Evolutionary conservation across 2,329 filamentous ascomycete species (phyloP).

Genomic region (Fusarium floridanum): DNA sequence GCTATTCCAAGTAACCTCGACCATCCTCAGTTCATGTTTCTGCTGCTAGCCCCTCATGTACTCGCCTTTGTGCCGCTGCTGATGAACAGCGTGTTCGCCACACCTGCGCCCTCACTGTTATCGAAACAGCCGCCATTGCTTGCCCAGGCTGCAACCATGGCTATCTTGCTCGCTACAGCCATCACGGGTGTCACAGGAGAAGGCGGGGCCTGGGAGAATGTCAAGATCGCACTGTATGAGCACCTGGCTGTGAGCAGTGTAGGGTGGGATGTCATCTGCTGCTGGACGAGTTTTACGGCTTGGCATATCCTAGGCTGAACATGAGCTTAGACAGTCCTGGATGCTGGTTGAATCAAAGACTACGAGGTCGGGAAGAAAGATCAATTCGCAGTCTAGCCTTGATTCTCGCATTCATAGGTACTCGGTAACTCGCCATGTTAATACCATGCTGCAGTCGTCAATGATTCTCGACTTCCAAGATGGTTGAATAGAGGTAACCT

Average conservation of each 20-base stretch:
- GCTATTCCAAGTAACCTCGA: constrained; percentile 24
- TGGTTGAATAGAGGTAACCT: not conserved
- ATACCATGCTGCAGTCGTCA: not conserved
- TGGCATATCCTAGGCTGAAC: not conserved
- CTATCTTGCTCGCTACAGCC: constrained; percentile 7
- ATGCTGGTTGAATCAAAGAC: not conserved
- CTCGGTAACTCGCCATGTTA: not conserved
- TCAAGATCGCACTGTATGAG: constrained; percentile 31
- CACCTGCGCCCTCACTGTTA: not conserved
- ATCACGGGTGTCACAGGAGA: constrained; percentile 2
- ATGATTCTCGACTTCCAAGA: not conserved
- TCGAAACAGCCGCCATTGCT: constrained; percentile 18
- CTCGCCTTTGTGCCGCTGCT: constrained; percentile 43
- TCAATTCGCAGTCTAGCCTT: not conserved
- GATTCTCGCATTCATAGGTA: not conserved
- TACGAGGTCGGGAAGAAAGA: not conserved
- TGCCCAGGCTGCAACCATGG: constrained; percentile 21
- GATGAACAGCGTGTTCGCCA: constrained; percentile 15
- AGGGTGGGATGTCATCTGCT: constrained; percentile 46
- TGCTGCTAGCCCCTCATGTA: constrained; percentile 42
- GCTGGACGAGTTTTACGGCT: constrained; percentile 27
- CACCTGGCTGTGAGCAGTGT: constrained; percentile 47
- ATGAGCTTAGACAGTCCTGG: not conserved
- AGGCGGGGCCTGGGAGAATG: constrained; percentile 7
- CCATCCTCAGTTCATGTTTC: constrained; percentile 28